Evolutionary conservation across 2,329 filamentous ascomycete genomes (phyloP), one percentile per base, ranked within the genome.

Genomic region (Colletotrichum agaves): DNA sequence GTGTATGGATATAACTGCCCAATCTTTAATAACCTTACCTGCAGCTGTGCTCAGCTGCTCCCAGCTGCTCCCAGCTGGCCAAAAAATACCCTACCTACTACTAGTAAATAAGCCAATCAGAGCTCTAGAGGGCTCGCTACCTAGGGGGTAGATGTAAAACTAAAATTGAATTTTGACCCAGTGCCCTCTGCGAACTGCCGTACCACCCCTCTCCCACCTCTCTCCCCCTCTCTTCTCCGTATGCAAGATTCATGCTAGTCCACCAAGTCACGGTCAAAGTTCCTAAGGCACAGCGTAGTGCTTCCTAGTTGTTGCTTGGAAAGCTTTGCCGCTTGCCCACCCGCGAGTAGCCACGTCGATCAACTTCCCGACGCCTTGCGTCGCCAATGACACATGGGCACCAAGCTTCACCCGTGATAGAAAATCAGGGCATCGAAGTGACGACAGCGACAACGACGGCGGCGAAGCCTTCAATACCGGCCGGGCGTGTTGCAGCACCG

Each of bases 381-480:
- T 52, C 44, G 21, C 23, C 35, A 47, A 43, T 41, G 41, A 19
- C 53, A 64, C 33, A 27, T 12, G n/a, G 6, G 13, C 52, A 60
- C 37, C 53, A 67, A 53, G 61, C 37, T 23, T 21, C 46, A 23
- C 10, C 5, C 33, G 43, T 49, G 41, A 57, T 5, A 37, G 31
- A 8, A 37, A 63, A 55, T 35, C 43, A 50, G 35, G 52, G 59
- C 44, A 56, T 23, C 21, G 21, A 63, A 43, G 43, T 37, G 35
- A 43, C 43, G 63, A 47, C 49, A 31, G 39, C 49, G 19, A 56
- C 17, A 35, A 35, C 49, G 13, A 44, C 50, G 17, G 21, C 35
- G 17, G 27, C 57, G 63, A 52, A 39, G 58, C 63, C 62, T 62
- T 43, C 46, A 50, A 17, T 11, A n/a, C 37, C 35, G 33, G 35